Evolutionary conservation across 768 basidiomycete genomes (phyloP).

Genomic region (Lentinula guzmanii): DNA sequence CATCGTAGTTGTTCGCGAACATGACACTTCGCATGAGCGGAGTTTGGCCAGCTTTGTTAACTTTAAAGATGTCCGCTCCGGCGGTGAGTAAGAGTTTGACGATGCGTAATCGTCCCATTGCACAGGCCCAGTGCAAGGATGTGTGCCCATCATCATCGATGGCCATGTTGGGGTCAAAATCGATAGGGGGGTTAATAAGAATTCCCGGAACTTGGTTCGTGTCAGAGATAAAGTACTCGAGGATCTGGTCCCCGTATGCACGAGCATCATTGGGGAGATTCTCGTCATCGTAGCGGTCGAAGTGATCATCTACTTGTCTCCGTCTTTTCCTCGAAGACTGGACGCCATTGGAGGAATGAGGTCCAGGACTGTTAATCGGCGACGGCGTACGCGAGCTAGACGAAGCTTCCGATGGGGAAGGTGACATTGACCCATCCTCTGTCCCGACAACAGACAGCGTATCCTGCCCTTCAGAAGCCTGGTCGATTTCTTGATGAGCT

Average conservation of each 20-base stretch:
- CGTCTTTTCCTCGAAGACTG: constrained; percentile 40
- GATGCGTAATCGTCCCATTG: constrained; percentile 96
- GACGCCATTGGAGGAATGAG: constrained; percentile 34
- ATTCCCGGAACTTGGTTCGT: constrained; percentile 85
- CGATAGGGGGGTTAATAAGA: constrained; percentile 79
- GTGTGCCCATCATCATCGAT: constrained; percentile 99
- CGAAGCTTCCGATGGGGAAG: constrained; percentile 80
- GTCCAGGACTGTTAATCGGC: constrained; percentile 61
- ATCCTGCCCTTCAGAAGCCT: constrained; percentile 59
- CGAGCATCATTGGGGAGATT: constrained; percentile 45
- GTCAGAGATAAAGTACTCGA: constrained; percentile 99
- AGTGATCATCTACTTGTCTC: constrained; percentile 39
- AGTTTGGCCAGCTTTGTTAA: constrained; percentile 95
- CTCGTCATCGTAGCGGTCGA: constrained; percentile 42
- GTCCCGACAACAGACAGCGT: constrained; percentile 64
- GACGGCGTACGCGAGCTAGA: constrained; percentile 94
- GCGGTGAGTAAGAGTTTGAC: constrained; percentile 91
- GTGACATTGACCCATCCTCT: constrained; percentile 87
- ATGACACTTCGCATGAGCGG: constrained; percentile 98
- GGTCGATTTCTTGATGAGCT: constrained; percentile 31
- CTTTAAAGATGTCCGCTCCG: constrained; percentile 94
- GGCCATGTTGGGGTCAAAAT: constrained; percentile 93
- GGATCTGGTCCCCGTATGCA: constrained; percentile 90
- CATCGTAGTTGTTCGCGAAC: constrained; percentile 99
- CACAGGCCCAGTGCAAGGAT: constrained; percentile 96